Conservation (phyloP, 768 basidiomycete genomes). For the Rhizopogon roseolus region DNA sequence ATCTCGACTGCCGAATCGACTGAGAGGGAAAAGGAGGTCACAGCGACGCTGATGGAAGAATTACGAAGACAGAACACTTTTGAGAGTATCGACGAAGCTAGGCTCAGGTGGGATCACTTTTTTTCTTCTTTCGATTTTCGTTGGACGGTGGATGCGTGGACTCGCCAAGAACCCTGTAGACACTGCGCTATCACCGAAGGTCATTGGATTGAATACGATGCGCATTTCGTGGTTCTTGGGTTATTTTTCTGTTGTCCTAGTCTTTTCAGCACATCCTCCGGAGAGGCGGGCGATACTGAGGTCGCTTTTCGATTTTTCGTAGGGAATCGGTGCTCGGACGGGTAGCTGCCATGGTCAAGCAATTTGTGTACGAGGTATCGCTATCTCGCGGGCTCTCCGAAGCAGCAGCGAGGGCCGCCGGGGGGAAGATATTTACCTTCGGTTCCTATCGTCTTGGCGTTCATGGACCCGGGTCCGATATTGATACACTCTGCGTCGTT, state of each 20-base stretch:
- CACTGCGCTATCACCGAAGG: not conserved
- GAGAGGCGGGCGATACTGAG: conserved; percentile 14
- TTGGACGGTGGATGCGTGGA: not conserved
- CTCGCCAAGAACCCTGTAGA: not conserved
- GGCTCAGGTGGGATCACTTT: conserved; percentile 61
- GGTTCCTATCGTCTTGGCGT: conserved; percentile 98
- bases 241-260: not conserved
- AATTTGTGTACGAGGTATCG: conserved; percentile 85
- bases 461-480: conserved; percentile 93
- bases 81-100: conserved; percentile 84
- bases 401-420: conserved; percentile 80
- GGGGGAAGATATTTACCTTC: conserved; percentile 98
- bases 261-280: not conserved
- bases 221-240: not conserved
- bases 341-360: conserved; percentile 83
- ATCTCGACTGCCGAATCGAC: conserved; percentile 75
- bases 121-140: not conserved
- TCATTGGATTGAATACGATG: not conserved
- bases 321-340: conserved; percentile 94
- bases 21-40: conserved; percentile 79
- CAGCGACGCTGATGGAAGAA: conserved; percentile 84
- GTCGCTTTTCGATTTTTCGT: conserved; percentile 15
- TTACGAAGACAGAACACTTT: conserved; percentile 81
- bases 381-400: conserved; percentile 82
- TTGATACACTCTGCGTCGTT: conserved; percentile 97